Evolutionary conservation across 2,329 filamentous ascomycete genomes (phyloP), one percentile per base, ranked within the genome.

Genomic region (Ophiocordyceps camponoti-saundersi): DNA sequence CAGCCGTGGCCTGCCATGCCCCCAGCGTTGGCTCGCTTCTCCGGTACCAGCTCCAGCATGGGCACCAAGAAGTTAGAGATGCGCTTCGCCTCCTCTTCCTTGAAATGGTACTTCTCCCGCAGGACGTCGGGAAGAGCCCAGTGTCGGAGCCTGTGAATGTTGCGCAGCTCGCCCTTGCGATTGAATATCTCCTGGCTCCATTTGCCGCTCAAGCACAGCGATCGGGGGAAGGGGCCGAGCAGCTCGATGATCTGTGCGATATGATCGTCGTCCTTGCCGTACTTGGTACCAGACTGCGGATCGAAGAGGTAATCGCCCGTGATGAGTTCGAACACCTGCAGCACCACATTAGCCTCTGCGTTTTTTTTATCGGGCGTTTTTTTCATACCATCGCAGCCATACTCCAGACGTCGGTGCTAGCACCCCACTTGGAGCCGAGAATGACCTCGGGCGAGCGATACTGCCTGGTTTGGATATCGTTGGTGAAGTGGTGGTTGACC

Each of bases 131-230:
- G 79, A 6, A 98, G 70, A 0, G 89, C 88, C 92, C 92, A 98
- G 66, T 96, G 90, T 46, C 92, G 84, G 52, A 98, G 75, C 42
- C 92, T 79, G 64, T 96, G 92, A 57, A 98, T 98, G 67, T 98
- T 96, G 49, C 92, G 85, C 36, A 98, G 76, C 62, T 98, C 92
- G 55, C 92, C 92, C 65, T 95, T 94, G 54, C 92, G 80, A 63
- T 95, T 96, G 72, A 98, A 98, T 52, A 98, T 98, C 63, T 96
- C 92, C 64, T 95, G 90, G 15, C 83, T 89, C 92, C 92, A 96
- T 66, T 95, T 95, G 46, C 92, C 92, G 1, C 85, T 83, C 47
- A 95, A 75, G 64, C 87, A 95, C 45, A 96, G 75, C 5, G 85
- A 85, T 62, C 94, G 93, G 47, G 92, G 90, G 61, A 96, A 96